Evolutionary conservation across 768 basidiomycete genomes (phyloP), one percentile per base, ranked within the genome.

Genomic region (Boletus rex-veris): DNA sequence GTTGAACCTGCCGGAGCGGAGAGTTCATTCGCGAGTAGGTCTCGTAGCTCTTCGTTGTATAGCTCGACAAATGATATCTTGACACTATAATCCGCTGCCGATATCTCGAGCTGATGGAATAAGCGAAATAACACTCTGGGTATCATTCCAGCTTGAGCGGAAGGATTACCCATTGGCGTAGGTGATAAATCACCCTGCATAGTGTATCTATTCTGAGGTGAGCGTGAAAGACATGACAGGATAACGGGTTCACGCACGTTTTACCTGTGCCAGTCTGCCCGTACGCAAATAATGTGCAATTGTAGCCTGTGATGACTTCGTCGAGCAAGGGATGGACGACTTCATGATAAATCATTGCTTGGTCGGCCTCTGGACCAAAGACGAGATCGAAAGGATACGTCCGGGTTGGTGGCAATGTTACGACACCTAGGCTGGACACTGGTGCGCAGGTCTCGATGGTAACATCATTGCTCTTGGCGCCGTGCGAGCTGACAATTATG

Each of bases 231-330:
- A 44, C 19, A 53, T 18, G 47, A 39, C n/a, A 26, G 43, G 30
- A 47, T 45, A n/a, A 41, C 9, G 26, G 47, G 33, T 35, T 15
- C 4, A 76, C 91, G 62, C 68, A 97, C 92, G 97, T 98, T 75
- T 99, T 99, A 19, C 97, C 97, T 0, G 97, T 98, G 1, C 97
- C 97, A 0, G 97, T 98, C 71, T 98, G 97, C 2, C 97, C 97
- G 67, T 99, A 99, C 5, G 95, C 95, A 72, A 98, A 98, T 19
- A 99, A 76, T 0, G 92, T 96, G 67, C 96, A 98, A 66, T 98
- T 98, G 76, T 97, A 99, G 6, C 97, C 97, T 70, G 81, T 77
- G 37, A 98, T 73, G n/a, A 98, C 95, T 68, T 99, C 91, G 44
- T 92, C 85, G 47, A 99, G 76, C 81, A 98, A 90, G 0, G 93